A percentile compares a stretch with the other conserved stretches of the same genome.
Conservation (phyloP, 2,329 filamentous ascomycete species). For the Dryadomyces quercivorus region DNA sequence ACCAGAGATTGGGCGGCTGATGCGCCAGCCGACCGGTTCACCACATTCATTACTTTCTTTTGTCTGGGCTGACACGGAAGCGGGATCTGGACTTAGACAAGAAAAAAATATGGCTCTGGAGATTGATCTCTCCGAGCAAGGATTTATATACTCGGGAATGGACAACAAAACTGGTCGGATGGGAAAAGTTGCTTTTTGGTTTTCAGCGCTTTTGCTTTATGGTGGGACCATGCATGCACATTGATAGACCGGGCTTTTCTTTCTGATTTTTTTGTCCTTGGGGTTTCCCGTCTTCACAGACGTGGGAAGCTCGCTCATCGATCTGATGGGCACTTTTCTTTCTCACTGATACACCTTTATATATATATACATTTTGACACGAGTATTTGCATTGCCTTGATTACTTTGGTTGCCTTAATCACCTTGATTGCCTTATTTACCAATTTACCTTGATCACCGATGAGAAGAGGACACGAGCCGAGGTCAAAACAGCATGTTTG, state of each 20-base stretch:
- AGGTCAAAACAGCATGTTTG: too few relatives aligned
- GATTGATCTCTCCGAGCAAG: background rate
- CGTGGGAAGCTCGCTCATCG: background rate
- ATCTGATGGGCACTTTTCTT: background rate
- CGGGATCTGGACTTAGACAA: background rate
- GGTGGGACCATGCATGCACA: conserved; percentile 3
- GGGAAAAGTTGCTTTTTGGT: conserved; percentile 9
- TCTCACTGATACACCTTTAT: background rate
- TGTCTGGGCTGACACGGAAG: background rate
- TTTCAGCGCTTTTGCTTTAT: background rate
- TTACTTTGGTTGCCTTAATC: too few relatives aligned
- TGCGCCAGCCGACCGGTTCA: background rate
- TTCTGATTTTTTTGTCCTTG: background rate
- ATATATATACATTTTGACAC: background rate
- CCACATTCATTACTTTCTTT: background rate
- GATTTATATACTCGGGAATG: conserved; percentile 2
- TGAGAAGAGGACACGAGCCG: too few relatives aligned
- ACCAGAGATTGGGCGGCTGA: background rate
- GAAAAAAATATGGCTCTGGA: background rate
- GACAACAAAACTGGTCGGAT: conserved; percentile 6
- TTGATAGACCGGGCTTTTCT: conserved; percentile 1
- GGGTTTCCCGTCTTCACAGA: background rate
- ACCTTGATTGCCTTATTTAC: too few relatives aligned
- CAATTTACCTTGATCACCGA: too few relatives aligned
- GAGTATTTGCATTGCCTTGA: too few relatives aligned